These are phyloP conservation scores for Diaporthe aspalathi DNA, from an alignment of 2,329 filamentous ascomycete genomes.

Conservation along the genomic window DNA sequence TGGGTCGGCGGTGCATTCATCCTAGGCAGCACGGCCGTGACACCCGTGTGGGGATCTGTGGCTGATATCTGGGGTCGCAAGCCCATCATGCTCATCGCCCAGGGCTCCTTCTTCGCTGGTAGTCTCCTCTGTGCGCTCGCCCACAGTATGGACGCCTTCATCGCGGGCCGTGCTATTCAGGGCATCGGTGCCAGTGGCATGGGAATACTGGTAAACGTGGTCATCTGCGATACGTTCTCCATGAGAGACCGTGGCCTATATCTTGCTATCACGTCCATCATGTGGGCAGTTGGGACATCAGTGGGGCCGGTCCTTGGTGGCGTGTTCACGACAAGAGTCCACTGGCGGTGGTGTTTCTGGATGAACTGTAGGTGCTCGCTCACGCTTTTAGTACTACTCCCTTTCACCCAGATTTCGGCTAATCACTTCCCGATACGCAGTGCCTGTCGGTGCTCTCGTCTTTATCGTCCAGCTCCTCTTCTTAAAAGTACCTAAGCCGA, in stretches of 20 bases:
- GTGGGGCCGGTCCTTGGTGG: constrained; percentile 77
- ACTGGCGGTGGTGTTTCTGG: constrained; percentile 77
- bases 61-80: constrained; percentile 71
- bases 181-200: constrained; percentile 68
- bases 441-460: constrained; percentile 53
- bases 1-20: constrained; percentile 84
- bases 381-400: no score
- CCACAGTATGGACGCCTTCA: constrained; percentile 62
- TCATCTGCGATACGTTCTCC: constrained; percentile 67
- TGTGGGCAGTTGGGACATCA: constrained; percentile 74
- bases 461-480: constrained; percentile 67
- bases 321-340: constrained; percentile 69
- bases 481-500: constrained; percentile 75
- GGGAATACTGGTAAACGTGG: constrained; percentile 70
- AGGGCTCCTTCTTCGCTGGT: constrained; percentile 64
- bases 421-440: constrained; percentile 53
- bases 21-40: constrained; percentile 74
- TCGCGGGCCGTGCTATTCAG: constrained; percentile 67
- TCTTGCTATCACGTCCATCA: constrained; percentile 63
- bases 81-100: constrained; percentile 62
- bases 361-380: constrained; percentile 61
- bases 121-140: constrained; percentile 66
- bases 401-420: background rate
- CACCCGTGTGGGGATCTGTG: constrained; percentile 76
- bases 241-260: constrained; percentile 63